Conservation (phyloP, 352 stramenopile genomes). For the Peronospora destructor region DNA sequence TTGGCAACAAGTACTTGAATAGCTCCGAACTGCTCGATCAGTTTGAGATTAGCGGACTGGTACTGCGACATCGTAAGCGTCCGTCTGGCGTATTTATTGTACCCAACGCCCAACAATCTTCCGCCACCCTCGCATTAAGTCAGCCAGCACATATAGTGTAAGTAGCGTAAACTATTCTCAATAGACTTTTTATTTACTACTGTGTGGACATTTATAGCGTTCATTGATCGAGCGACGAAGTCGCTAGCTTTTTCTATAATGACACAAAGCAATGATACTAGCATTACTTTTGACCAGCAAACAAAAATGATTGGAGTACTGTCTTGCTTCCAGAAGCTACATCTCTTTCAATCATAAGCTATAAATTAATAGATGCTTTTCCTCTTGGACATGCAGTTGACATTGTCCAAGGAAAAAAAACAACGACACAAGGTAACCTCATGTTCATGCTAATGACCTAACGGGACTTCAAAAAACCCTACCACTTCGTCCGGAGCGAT, state of each 20-base stretch:
- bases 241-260: neutral
- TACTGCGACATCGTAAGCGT: conserved; percentile 34
- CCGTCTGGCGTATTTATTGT: conserved; percentile 40
- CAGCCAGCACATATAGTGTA: conserved; percentile 23
- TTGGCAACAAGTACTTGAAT: conserved; percentile 42
- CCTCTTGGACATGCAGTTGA: too few species aligned
- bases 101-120: conserved; percentile 25
- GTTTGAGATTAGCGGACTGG: conserved; percentile 49
- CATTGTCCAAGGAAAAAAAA: too few species aligned
- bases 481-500: too few species aligned
- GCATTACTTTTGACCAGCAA: too few species aligned
- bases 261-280: too few species aligned
- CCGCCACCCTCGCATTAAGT: conserved; percentile 17
- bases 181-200: conserved; percentile 27
- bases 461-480: too few species aligned
- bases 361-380: too few species aligned
- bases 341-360: too few species aligned
- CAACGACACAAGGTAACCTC: too few species aligned
- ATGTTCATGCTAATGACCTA: too few species aligned
- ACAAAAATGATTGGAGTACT: too few species aligned
- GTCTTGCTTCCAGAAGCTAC: too few species aligned
- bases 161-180: conserved; percentile 24
- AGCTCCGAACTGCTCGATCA: conserved; percentile 50
- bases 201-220: neutral
- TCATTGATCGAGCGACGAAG: neutral